Evolutionary conservation across 1,284 basidiomycete species (phyloP), one percentile per base, ranked within the genome.

Genomic region (Coniferiporia weirii): DNA sequence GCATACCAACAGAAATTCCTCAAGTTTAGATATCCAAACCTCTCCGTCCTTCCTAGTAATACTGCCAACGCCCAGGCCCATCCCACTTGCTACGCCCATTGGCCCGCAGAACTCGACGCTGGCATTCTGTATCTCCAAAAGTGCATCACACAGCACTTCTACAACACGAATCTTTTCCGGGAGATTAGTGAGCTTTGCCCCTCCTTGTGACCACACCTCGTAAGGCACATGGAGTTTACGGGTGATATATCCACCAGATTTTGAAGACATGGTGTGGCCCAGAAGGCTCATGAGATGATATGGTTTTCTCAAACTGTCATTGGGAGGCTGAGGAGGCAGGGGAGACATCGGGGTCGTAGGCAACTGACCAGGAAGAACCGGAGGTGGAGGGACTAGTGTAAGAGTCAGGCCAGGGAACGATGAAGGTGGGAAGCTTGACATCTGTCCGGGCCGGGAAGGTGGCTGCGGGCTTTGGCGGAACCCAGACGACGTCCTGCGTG

Each of bases 271-370:
- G 13, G 93, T 94, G 46, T 77, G 80, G 59, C 85, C 80, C 20
- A 97, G 74, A 35, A 93, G 80, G 55, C 80, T 79, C 85, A 98
- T 89, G 76, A 98, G 81, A 70, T 95, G 89, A 71, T 96, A 97
- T 5, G 95, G 93, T 63, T 93, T 88, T 59, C 89, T 80, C 53
- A 91, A 72, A n/a, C 85, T 76, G 65, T 93, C 89, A 4, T 74
- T 72, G 1, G 93, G 93, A 15, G 87, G 79, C 34, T 75, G 71
- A 1, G 82, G 82, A 12, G 89, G 89, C 44, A 90, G 75, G 4
- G 88, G 88, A 4, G 90, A 91, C 47, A 79, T 79, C 7, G 90
- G 89, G 3, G 87, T 88, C 5, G 82, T 83, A 27, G 86, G 88
- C 17, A 89, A 74, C 64, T 79, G 80, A 20, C 73, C 74, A 48